Base-by-base conservation (phyloP, 495 filamentous ascomycete genomes). In the Mytilinidion resinicola region DNA sequence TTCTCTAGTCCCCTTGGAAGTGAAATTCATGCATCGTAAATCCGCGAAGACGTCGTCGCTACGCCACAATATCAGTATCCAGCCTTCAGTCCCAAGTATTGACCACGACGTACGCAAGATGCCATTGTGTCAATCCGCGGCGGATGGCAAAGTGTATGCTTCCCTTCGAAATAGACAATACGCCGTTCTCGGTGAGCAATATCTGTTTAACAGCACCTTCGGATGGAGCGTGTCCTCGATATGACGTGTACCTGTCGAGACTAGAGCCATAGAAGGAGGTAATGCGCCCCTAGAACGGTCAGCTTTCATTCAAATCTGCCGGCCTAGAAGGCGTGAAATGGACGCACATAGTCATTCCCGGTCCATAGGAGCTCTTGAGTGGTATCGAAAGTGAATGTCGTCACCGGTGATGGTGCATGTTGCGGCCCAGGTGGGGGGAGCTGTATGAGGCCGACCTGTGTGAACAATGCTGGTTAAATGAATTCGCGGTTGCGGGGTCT, bases 11-110 rank as follows among this genome's bases (percentile, higher is more conserved):
- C 84, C 85, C 65, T 89, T 89, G 19, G 87, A 89, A 6, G 90
- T 91, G 69, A 95, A 96, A 67, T 86, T 91, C 90, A 97, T 96
- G 71, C 93, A 95, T 42, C 81, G 82, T 48, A 96, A 76, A 60
- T 96, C 86, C 51, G 78, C 78, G 84, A 97, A 95, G 50, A 85
- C 83, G 10, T 85, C 74, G 63, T 85, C 77, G 49, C 85, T 87
- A 57, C 57, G 56, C n/a, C 48, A n/a, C 9, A 10, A 33, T 47
- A 44, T 59, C 36, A 52, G 34, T 35, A 20, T 4, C 15, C 15
- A 38, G 10, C 20, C 25, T 14, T 15, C 21, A 11, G 17, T 33
- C 44, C 38, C 53, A 35, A 48, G 19, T 9, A 51, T 25, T 9
- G 9, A 35, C 8, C 30, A 60, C 63, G 9, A 66, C 80, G 61